phyloP scores from a whole-genome alignment of 495 filamentous ascomycete genomes.

The Aspergillus homomorphus region DNA sequence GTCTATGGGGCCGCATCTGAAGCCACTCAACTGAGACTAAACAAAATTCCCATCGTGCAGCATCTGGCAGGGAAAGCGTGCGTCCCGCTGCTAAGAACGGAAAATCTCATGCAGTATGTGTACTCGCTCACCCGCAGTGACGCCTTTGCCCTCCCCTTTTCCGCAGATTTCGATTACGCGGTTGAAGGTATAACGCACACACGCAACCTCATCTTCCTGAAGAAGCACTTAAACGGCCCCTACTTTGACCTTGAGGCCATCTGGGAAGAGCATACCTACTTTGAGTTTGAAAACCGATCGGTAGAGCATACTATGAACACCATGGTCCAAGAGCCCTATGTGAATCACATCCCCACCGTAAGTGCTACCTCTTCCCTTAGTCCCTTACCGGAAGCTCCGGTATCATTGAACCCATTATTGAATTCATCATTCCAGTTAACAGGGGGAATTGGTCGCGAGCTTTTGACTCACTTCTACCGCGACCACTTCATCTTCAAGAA shows the following conservation, averaged over 20 bases:
- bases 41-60: too few species aligned
- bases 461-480: slow-evolving; percentile 60
- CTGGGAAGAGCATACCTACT: slow-evolving; percentile 55
- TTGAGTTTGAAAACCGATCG: slow-evolving; percentile 38
- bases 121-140: slow-evolving; percentile 14
- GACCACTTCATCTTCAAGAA: slow-evolving; percentile 67
- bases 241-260: slow-evolving; percentile 59
- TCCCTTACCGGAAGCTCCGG: too few species aligned
- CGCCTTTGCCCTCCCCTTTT: slow-evolving; percentile 38
- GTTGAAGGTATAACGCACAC: slow-evolving; percentile 34
- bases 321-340: slow-evolving; percentile 58
- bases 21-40: too few species aligned
- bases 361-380: neutral
- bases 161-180: slow-evolving; percentile 28
- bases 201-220: slow-evolving; percentile 33
- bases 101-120: too few species aligned
- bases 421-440: slow-evolving; percentile 49
- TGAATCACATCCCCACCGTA: slow-evolving; percentile 54
- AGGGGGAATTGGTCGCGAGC: slow-evolving; percentile 61
- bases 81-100: too few species aligned
- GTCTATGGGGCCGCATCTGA: too few species aligned
- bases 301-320: slow-evolving; percentile 50
- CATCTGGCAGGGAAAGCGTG: too few species aligned
- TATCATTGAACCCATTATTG: too few species aligned
- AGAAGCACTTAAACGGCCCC: slow-evolving; percentile 31